Evolutionary conservation across 768 basidiomycete species (phyloP).

Genomic region (Tylopilus rubrobrunneus): DNA sequence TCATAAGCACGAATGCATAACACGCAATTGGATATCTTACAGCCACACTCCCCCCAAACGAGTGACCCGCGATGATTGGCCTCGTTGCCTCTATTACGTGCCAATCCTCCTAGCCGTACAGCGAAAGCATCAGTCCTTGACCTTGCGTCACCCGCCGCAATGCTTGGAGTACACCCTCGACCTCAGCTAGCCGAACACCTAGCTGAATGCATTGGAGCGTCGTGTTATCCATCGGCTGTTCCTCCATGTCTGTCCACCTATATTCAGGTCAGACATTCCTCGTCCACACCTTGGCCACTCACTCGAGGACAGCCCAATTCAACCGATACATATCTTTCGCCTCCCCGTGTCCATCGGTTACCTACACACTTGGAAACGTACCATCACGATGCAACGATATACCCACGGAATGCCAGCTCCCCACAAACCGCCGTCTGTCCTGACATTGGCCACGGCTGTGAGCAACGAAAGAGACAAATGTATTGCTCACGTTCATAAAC

Average conservation of each 20-base stretch:
- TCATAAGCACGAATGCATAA: not conserved
- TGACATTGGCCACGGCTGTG: not conserved
- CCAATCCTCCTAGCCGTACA: slow-evolving; percentile 19
- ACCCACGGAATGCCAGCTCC: slow-evolving; percentile 42
- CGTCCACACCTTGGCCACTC: not conserved
- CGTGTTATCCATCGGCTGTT: slow-evolving; percentile 32
- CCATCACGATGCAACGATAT: slow-evolving; percentile 44
- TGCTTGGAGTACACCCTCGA: slow-evolving; percentile 30
- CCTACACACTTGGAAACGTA: slow-evolving; percentile 34
- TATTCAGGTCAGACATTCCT: not conserved
- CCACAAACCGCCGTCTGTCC: slow-evolving; percentile 35
- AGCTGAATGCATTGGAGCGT: slow-evolving; percentile 29
- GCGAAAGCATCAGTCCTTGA: not conserved
- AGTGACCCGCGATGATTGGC: slow-evolving; percentile 31
- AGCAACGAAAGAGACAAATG: not conserved
- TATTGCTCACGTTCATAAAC: slow-evolving; percentile 33
- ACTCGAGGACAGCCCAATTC: slow-evolving; percentile 22
- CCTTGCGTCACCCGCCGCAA: slow-evolving; percentile 1
- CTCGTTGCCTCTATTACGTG: slow-evolving; percentile 14
- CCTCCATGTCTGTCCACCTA: slow-evolving; percentile 30
- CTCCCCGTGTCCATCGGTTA: slow-evolving; percentile 19
- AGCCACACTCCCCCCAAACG: slow-evolving; percentile 31
- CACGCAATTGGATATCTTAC: slow-evolving; percentile 10
- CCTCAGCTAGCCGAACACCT: slow-evolving; percentile 36
- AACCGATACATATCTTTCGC: slow-evolving; percentile 31